A percentile compares a stretch with the other conserved stretches of the same genome.
Conservation (phyloP, 495 filamentous ascomycete genomes). For the Aspergillus avenaceus region DNA sequence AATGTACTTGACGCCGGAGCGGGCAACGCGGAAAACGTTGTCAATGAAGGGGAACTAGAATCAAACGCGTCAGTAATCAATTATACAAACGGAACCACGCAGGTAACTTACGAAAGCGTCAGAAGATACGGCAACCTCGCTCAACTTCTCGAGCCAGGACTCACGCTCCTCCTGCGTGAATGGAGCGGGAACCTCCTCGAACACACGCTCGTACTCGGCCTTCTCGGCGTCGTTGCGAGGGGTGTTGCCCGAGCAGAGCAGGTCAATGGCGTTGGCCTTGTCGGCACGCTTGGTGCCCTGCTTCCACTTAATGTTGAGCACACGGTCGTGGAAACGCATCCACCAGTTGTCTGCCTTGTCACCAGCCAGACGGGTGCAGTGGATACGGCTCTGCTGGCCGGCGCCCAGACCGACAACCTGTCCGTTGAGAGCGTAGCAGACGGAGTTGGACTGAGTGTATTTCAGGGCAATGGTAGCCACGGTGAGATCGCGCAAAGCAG, state of each 20-base stretch:
- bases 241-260: constrained; percentile 86
- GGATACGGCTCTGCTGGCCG: constrained; percentile 94
- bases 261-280: constrained; percentile 96
- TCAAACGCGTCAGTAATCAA: not conserved
- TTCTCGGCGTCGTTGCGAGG: constrained; percentile 73
- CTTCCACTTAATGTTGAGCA: constrained; percentile 89
- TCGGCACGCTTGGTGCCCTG: constrained; percentile 92
- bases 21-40: constrained; percentile 86
- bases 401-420: constrained; percentile 93
- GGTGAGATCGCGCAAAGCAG: constrained; percentile 82
- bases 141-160: constrained; percentile 75
- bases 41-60: constrained; percentile 92
- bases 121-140: constrained; percentile 79
- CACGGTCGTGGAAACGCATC: constrained; percentile 91
- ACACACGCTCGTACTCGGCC: constrained; percentile 79
- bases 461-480: constrained; percentile 96
- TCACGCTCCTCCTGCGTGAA: constrained; percentile 83
- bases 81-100: not conserved
- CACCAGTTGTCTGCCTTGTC: constrained; percentile 99
- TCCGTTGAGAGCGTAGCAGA: constrained; percentile 94
- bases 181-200: constrained; percentile 81
- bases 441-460: constrained; percentile 97
- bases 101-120: constrained; percentile 84
- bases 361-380: constrained; percentile 96
- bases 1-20: constrained; percentile 92